phyloP scores from a whole-genome alignment of 257 asterid genomes.

The Solanum chmielewskii region DNA sequence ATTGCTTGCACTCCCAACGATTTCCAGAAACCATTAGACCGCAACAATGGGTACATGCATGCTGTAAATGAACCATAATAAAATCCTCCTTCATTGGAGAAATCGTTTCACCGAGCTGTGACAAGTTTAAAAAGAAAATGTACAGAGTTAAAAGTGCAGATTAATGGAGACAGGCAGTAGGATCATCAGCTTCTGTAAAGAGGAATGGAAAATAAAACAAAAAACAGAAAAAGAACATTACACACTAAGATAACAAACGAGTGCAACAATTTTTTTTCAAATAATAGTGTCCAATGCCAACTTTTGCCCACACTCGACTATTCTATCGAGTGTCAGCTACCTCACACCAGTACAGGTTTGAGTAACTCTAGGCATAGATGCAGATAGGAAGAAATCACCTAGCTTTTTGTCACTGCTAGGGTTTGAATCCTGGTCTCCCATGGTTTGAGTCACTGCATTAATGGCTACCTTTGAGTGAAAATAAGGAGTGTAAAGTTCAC shows the following conservation, averaged over 20 bases:
- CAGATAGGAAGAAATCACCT: background rate
- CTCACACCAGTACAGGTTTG: background rate
- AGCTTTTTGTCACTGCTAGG: background rate
- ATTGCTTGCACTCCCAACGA: slow-evolving; percentile 80
- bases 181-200: background rate
- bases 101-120: slow-evolving; percentile 94
- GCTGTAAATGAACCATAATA: slow-evolving; percentile 97
- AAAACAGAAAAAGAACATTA: background rate
- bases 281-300: background rate
- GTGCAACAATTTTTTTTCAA: background rate
- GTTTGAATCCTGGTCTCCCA: background rate
- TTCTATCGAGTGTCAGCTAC: background rate
- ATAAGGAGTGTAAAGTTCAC: background rate
- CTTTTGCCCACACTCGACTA: background rate
- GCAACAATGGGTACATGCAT: slow-evolving; percentile 88
- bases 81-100: slow-evolving; percentile 95
- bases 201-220: background rate
- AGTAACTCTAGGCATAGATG: background rate
- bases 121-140: background rate
- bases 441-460: background rate
- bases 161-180: background rate
- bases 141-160: background rate
- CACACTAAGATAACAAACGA: background rate
- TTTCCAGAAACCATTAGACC: slow-evolving; percentile 77
- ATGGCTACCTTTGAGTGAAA: background rate